Conservation (phyloP, 192 early-diverging fungal genomes). For the Linnemannia elongata region DNA sequence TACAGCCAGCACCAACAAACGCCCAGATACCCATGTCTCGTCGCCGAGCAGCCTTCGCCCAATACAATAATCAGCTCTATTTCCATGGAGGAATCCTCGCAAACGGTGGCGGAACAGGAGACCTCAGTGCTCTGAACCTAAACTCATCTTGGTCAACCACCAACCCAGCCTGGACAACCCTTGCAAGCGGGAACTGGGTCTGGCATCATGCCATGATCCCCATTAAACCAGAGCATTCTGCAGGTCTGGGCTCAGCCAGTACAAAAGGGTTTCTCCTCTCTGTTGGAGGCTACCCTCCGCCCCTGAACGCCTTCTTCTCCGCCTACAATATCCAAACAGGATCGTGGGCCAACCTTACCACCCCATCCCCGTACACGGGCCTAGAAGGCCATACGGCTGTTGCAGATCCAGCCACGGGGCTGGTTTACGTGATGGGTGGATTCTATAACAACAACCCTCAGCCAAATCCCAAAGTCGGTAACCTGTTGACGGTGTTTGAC, state of each 20-base stretch:
- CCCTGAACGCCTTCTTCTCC: conserved; percentile 5
- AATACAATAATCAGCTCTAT: conserved; percentile 19
- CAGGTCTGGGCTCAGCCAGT: conserved; percentile 1
- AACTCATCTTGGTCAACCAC: conserved; percentile 15
- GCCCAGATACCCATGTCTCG: not conserved
- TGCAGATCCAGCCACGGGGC: conserved; percentile 17
- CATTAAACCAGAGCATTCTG: conserved; percentile 11
- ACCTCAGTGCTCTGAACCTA: conserved; percentile 14
- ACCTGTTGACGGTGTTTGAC: conserved; percentile 30
- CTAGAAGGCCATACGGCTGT: conserved; percentile 33
- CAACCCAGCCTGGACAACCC: not conserved
- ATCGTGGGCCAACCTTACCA: not conserved
- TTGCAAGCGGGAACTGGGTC: conserved; percentile 4
- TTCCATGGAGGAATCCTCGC: conserved; percentile 33
- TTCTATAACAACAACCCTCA: not conserved
- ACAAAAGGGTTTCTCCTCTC: conserved; percentile 9
- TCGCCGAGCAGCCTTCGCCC: conserved; percentile 21
- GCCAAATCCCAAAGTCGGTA: conserved; percentile 6
- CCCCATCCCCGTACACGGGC: not conserved
- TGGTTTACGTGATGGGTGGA: conserved; percentile 39
- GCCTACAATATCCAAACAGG: conserved; percentile 9
- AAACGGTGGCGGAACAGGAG: not conserved
- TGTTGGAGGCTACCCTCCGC: conserved; percentile 7
- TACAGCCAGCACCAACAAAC: not conserved
- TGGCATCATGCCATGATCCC: conserved; percentile 29